A percentile compares a stretch with the other conserved stretches of the same genome.
Conservation (phyloP, 148 eudicot genomes). For the Amaranthus cruentus region DNA sequence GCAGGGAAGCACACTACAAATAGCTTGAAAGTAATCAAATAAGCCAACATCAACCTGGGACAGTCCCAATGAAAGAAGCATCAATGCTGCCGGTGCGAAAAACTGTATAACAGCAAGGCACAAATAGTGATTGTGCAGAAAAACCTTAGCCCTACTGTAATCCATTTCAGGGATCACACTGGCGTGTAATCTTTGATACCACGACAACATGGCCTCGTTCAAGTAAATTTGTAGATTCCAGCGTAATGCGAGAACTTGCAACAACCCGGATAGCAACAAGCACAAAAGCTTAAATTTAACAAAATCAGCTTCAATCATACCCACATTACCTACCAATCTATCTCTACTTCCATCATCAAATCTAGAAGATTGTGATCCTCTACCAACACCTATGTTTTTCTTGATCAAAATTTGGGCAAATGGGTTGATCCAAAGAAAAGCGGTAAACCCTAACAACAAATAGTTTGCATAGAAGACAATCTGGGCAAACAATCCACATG, state of each 20-base stretch:
- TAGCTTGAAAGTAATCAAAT: slow-evolving; percentile 35
- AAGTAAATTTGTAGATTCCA: slow-evolving; percentile 71
- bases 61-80: slow-evolving; percentile 67
- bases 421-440: slow-evolving; percentile 85
- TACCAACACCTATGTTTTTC: slow-evolving; percentile 23
- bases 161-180: slow-evolving; percentile 85
- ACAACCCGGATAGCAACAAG: slow-evolving; percentile 51
- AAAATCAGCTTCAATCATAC: slow-evolving; percentile 55
- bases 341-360: slow-evolving; percentile 18
- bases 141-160: slow-evolving; percentile 92
- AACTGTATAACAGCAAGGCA: slow-evolving; percentile 71
- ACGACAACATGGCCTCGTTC: slow-evolving; percentile 84
- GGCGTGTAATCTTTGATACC: slow-evolving; percentile 96
- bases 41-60: slow-evolving; percentile 51
- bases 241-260: slow-evolving; percentile 57
- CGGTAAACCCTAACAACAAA: slow-evolving; percentile 46
- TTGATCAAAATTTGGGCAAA: slow-evolving; percentile 53
- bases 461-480: slow-evolving; percentile 58
- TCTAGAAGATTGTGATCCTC: slow-evolving; percentile 8
- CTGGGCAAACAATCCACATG: slow-evolving; percentile 72
- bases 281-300: slow-evolving; percentile 54
- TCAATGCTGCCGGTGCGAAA: slow-evolving; percentile 57
- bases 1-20: slow-evolving; percentile 46
- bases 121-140: slow-evolving; percentile 79
- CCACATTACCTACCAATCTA: slow-evolving; percentile 59